phyloP scores from a whole-genome alignment of 805 yeast species.

The Saccharomyces paradoxus region DNA sequence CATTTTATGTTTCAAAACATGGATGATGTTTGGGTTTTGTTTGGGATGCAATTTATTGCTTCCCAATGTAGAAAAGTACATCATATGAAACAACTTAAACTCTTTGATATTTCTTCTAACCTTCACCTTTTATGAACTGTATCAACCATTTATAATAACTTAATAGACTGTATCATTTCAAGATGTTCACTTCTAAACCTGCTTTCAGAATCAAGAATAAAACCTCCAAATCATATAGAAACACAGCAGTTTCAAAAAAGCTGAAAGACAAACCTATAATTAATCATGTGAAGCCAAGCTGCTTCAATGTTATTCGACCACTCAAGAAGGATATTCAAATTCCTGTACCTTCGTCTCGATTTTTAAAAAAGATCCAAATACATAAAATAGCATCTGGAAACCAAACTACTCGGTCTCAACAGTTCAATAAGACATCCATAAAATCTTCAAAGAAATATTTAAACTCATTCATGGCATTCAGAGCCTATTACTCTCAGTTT shows the following conservation, averaged over 20 bases:
- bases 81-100: not conserved
- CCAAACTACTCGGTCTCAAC: not conserved
- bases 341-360: constrained; percentile 9
- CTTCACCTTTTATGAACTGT: not conserved
- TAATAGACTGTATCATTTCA: not conserved
- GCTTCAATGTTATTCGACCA: not conserved
- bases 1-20: not conserved
- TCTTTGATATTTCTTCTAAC: not conserved
- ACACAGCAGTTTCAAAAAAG: not conserved
- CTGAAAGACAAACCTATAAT: not conserved
- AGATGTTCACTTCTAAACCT: not conserved
- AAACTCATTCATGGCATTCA: constrained; percentile 22
- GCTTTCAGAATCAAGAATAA: not conserved
- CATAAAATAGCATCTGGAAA: not conserved
- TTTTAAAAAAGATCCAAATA: constrained; percentile 6
- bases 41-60: not conserved
- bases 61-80: not conserved
- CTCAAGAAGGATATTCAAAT: constrained; percentile 3
- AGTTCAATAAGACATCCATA: not conserved
- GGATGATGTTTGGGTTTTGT: not conserved
- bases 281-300: not conserved
- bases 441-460: constrained; percentile 5
- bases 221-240: not conserved
- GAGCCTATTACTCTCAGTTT: constrained; percentile 22
- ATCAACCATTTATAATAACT: not conserved